Conservation (phyloP, 1,139 yeast species). For the Lodderomyces jiufengensis region DNA sequence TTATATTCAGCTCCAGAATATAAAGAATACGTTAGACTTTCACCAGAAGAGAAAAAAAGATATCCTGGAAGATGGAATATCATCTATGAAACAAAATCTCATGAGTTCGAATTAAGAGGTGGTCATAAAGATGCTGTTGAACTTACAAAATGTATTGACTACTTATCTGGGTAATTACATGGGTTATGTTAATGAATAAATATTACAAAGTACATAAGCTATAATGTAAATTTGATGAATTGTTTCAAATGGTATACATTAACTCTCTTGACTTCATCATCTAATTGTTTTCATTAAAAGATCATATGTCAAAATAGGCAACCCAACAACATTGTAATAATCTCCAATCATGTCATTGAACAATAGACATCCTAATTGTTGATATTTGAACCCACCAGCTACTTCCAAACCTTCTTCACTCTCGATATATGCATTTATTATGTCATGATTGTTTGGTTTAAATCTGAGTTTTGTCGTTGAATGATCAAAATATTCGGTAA, state of each 20-base stretch:
- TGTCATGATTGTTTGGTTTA: constrained; percentile 44
- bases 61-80: constrained; percentile 46
- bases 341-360: constrained; percentile 71
- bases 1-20: constrained; percentile 34
- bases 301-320: constrained; percentile 62
- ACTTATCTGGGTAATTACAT: constrained; percentile 21
- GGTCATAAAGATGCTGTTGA: constrained; percentile 28
- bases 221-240: neutral
- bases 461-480: constrained; percentile 26
- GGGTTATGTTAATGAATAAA: too few relatives aligned
- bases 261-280: neutral
- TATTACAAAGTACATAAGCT: too few relatives aligned
- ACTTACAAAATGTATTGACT: constrained; percentile 25
- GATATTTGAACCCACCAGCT: constrained; percentile 93
- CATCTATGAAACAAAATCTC: constrained; percentile 33
- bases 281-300: constrained; percentile 24
- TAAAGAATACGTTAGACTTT: constrained; percentile 32
- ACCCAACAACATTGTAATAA: constrained; percentile 83
- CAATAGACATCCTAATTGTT: constrained; percentile 65
- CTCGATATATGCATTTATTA: constrained; percentile 58
- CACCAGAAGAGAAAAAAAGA: constrained; percentile 35
- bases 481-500: constrained; percentile 6
- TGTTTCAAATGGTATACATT: too few relatives aligned
- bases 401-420: constrained; percentile 74
- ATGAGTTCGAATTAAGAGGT: constrained; percentile 12